phyloP scores from a whole-genome alignment of 2,329 filamentous ascomycete species.

The Canariomyces notabilis region DNA sequence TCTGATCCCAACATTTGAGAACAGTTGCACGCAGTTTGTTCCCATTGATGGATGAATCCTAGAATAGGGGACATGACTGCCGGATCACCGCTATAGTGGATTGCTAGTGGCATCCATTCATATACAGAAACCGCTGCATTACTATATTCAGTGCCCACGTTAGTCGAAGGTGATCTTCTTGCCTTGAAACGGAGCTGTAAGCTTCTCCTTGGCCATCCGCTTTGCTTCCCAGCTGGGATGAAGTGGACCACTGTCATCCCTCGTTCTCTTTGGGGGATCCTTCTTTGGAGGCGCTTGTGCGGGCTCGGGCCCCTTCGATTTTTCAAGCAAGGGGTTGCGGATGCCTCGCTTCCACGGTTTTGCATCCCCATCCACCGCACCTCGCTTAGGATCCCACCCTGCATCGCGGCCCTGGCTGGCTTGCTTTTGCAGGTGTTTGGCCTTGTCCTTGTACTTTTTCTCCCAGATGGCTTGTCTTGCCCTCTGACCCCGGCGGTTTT shows the following conservation, averaged over 20 bases:
- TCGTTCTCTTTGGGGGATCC: conserved; percentile 13
- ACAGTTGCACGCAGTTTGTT: no score
- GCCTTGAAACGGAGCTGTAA: conserved; percentile 47
- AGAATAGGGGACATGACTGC: no score
- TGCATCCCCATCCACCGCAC: conserved; percentile 45
- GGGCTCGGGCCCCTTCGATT: conserved; percentile 6
- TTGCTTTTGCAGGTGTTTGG: conserved; percentile 54
- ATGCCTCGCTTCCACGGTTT: conserved; percentile 44
- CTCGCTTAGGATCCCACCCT: conserved; percentile 55
- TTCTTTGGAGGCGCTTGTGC: conserved; percentile 7
- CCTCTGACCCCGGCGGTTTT: conserved; percentile 71
- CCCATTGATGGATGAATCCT: no score
- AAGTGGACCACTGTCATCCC: conserved; percentile 40
- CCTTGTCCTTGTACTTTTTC: conserved; percentile 69
- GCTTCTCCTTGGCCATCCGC: conserved; percentile 55
- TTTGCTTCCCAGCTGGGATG: conserved; percentile 63
- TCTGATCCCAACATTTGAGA: no score
- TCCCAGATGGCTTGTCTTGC: conserved; percentile 76
- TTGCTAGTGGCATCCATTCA: no score
- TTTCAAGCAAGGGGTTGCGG: conserved; percentile 29
- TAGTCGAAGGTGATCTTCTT: conserved; percentile 57
- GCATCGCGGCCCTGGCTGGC: conserved; percentile 31
- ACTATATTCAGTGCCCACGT: background rate
- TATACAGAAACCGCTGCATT: background rate
- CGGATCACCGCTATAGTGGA: no score